phyloP scores from a whole-genome alignment of 192 early-diverging fungal species.

The Umbelopsis ramanniana region DNA sequence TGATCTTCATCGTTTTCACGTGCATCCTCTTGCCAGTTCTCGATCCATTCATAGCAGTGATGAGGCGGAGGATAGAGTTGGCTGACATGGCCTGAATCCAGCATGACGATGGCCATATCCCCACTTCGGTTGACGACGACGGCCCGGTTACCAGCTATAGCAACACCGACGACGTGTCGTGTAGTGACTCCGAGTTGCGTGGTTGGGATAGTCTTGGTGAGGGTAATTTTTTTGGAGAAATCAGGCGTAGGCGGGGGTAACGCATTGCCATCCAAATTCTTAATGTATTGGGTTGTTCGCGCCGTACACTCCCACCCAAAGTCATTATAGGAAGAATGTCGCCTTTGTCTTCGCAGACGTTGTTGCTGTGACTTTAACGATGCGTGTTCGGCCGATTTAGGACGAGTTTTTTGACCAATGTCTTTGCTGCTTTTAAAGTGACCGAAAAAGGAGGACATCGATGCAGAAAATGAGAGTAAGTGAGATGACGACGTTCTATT shows the following conservation, averaged over 20 bases:
- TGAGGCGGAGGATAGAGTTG: background rate
- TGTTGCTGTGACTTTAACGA: background rate
- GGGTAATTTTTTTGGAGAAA: background rate
- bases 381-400: background rate
- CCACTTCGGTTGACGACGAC: constrained; percentile 36
- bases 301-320: constrained; percentile 41
- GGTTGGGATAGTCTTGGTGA: constrained; percentile 32
- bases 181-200: constrained; percentile 21
- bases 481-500: background rate
- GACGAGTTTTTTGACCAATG: background rate
- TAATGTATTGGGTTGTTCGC: constrained; percentile 35
- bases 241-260: background rate
- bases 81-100: constrained; percentile 29
- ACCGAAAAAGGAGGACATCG: constrained; percentile 20
- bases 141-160: constrained; percentile 13
- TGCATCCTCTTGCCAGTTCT: background rate
- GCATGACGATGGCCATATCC: constrained; percentile 36
- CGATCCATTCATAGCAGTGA: constrained; percentile 25
- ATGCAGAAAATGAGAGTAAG: constrained; percentile 1
- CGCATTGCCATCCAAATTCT: constrained; percentile 1
- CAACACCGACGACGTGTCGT: constrained; percentile 25
- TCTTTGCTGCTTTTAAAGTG: constrained; percentile 10
- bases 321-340: constrained; percentile 42
- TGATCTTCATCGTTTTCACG: constrained; percentile 34
- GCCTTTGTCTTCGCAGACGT: constrained; percentile 14